A percentile compares a stretch with the other conserved stretches of the same genome.
phyloP scores from a whole-genome alignment of 805 yeast genomes.

The Candida ascalaphidarum region DNA sequence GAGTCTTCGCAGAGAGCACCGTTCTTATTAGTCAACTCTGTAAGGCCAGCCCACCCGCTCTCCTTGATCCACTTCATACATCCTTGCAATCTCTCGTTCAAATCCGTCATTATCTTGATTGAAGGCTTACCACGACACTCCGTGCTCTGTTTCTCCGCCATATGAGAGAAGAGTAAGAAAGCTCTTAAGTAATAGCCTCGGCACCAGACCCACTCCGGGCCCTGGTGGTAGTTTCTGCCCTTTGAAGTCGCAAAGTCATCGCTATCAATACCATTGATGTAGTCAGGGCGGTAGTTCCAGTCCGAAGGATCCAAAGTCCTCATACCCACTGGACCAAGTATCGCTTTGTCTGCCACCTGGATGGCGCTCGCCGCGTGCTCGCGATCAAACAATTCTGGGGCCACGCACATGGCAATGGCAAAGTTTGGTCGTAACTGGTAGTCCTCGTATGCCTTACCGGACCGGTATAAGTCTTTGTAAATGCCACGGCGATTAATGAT shows the following conservation, averaged over 20 bases:
- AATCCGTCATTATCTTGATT: slow-evolving; percentile 44
- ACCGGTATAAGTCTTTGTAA: slow-evolving; percentile 75
- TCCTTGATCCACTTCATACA: slow-evolving; percentile 63
- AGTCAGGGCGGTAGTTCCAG: slow-evolving; percentile 85
- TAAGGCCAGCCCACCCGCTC: slow-evolving; percentile 90
- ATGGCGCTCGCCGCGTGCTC: slow-evolving; percentile 58
- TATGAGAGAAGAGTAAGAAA: slow-evolving; percentile 43
- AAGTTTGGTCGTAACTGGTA: slow-evolving; percentile 90
- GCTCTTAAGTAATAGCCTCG: slow-evolving; percentile 86
- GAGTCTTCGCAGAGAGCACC: slow-evolving; percentile 80
- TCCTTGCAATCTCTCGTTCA: slow-evolving; percentile 52
- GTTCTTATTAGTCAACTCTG: slow-evolving; percentile 85
- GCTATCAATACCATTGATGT: slow-evolving; percentile 70
- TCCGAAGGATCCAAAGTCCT: slow-evolving; percentile 89
- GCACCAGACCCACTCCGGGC: slow-evolving; percentile 98
- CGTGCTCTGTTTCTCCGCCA: slow-evolving; percentile 25
- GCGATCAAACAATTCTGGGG: slow-evolving; percentile 80
- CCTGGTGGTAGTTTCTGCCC: slow-evolving; percentile 96
- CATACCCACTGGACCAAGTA: slow-evolving; percentile 90
- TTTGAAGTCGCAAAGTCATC: slow-evolving; percentile 87
- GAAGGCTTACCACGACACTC: slow-evolving; percentile 29
- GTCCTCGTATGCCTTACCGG: slow-evolving; percentile 88
- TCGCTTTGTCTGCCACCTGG: slow-evolving; percentile 56
- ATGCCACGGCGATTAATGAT: slow-evolving; percentile 87
- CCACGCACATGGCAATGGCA: slow-evolving; percentile 87